A percentile compares a stretch with the other conserved stretches of the same genome.
Conservation (phyloP, 208 protist species). For the Leishmania amazonensis region DNA sequence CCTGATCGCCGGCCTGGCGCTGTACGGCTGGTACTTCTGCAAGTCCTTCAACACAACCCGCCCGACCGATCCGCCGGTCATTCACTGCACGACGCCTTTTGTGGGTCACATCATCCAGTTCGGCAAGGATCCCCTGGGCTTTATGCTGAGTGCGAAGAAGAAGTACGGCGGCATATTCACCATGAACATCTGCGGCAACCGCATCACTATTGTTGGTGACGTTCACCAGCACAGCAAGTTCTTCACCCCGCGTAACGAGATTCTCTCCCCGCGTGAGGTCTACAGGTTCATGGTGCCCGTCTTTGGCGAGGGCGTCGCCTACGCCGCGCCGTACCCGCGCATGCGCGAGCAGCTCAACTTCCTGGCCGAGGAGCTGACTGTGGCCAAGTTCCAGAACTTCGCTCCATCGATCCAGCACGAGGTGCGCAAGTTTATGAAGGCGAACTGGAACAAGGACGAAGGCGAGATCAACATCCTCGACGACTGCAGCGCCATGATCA, state of each 20-base stretch:
- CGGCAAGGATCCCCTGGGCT: constrained; percentile 69
- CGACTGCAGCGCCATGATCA: constrained; percentile 92
- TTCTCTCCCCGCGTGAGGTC: constrained; percentile 83
- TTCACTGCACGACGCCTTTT: constrained; percentile 60
- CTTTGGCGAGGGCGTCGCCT: constrained; percentile 87
- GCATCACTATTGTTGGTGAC: constrained; percentile 80
- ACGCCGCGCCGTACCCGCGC: constrained; percentile 75
- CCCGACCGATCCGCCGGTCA: constrained; percentile 73
- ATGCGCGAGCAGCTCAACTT: constrained; percentile 92
- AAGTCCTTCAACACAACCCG: constrained; percentile 82
- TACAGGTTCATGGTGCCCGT: constrained; percentile 89
- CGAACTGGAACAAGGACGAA: constrained; percentile 81
- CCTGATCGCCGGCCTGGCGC: constrained; percentile 41
- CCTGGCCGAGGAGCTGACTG: constrained; percentile 81
- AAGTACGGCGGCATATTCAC: constrained; percentile 79
- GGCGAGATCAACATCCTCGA: constrained; percentile 85
- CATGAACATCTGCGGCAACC: constrained; percentile 83
- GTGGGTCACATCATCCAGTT: constrained; percentile 78
- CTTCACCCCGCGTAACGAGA: constrained; percentile 84
- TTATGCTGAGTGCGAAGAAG: constrained; percentile 62
- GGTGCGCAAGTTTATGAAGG: constrained; percentile 77
- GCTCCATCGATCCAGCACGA: constrained; percentile 87
- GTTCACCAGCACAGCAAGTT: constrained; percentile 79
- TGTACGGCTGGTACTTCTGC: constrained; percentile 83
- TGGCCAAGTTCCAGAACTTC: constrained; percentile 89